phyloP scores from a whole-genome alignment of 768 basidiomycete genomes.

The Rossbeevera mucosa region DNA sequence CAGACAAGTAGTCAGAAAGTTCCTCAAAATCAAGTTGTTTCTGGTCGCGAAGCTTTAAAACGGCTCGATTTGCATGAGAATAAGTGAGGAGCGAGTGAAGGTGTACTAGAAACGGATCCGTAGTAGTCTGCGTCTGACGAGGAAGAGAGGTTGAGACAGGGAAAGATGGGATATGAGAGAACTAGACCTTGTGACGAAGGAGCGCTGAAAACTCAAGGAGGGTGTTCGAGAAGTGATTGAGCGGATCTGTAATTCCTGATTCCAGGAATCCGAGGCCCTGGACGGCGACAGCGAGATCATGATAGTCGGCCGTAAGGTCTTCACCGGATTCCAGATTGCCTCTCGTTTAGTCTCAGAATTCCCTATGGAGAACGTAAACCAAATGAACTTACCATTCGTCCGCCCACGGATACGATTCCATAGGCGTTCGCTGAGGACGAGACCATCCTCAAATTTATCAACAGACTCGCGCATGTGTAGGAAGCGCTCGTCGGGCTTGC shows the following conservation, averaged over 20 bases:
- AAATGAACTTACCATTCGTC: constrained; percentile 70
- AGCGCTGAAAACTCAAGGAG: constrained; percentile 92
- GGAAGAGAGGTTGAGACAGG: background rate
- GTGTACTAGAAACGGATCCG: constrained; percentile 87
- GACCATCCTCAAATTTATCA: constrained; percentile 96
- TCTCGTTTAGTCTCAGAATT: constrained; percentile 84
- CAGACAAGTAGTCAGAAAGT: constrained; percentile 88
- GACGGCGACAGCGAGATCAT: constrained; percentile 92
- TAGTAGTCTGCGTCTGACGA: constrained; percentile 77
- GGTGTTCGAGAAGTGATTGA: constrained; percentile 96
- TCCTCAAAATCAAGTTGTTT: constrained; percentile 99
- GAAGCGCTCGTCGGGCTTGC: constrained; percentile 97
- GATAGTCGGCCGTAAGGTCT: constrained; percentile 97
- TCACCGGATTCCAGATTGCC: constrained; percentile 72
- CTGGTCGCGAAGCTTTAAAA: constrained; percentile 93
- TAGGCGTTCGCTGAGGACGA: constrained; percentile 73
- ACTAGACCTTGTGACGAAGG: constrained; percentile 69
- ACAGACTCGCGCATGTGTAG: constrained; percentile 86
- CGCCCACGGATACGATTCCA: constrained; percentile 75
- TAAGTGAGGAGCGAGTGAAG: constrained; percentile 92
- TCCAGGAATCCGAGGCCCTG: constrained; percentile 98
- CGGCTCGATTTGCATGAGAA: constrained; percentile 88
- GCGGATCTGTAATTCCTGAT: constrained; percentile 95
- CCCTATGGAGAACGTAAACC: constrained; percentile 28
- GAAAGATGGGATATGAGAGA: background rate